These are phyloP conservation scores for Cladosporium sphaerospermum DNA, from an alignment of 2,329 filamentous ascomycete species.

Conservation along the genomic window DNA sequence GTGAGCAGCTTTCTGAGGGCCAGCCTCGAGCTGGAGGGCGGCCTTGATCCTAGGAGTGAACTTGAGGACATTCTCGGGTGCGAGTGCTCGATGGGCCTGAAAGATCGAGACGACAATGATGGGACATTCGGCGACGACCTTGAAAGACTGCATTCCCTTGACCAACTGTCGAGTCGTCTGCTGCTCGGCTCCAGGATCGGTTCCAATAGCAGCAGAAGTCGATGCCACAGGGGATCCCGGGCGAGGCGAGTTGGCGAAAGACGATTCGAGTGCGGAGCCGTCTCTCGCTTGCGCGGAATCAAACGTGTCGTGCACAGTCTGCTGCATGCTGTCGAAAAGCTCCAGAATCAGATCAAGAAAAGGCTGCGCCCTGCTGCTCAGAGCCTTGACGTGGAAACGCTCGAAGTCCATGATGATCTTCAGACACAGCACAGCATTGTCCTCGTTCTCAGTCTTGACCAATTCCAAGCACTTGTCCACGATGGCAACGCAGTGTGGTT, in stretches of 20 bases:
- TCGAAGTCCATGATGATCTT: conserved; percentile 97
- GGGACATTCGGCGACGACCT: conserved; percentile 92
- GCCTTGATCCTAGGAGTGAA: conserved; percentile 94
- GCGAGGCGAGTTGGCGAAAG: conserved; percentile 70
- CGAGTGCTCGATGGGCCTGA: conserved; percentile 77
- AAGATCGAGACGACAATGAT: conserved; percentile 99
- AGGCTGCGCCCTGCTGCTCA: conserved; percentile 74
- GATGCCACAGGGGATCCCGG: conserved; percentile 85
- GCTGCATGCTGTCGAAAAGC: conserved; percentile 91
- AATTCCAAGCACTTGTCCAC: conserved; percentile 86
- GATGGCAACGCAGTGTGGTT: conserved; percentile 80
- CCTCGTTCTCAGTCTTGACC: conserved; percentile 89
- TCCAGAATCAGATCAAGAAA: conserved; percentile 91
- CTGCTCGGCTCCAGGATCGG: conserved; percentile 70
- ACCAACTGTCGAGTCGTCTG: conserved; percentile 74
- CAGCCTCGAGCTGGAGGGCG: conserved; percentile 81
- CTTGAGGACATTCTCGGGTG: conserved; percentile 76
- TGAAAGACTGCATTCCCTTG: conserved; percentile 98
- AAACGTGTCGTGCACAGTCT: conserved; percentile 90
- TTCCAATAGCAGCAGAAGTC: conserved; percentile 40
- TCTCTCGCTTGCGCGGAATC: conserved; percentile 69
- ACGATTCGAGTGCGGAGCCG: conserved; percentile 33
- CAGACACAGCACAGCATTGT: conserved; percentile 96
- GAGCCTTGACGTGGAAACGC: conserved; percentile 80
- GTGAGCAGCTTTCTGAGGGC: conserved; percentile 88